phyloP scores from a whole-genome alignment of 768 basidiomycete species.

The Suillus occidentalis region DNA sequence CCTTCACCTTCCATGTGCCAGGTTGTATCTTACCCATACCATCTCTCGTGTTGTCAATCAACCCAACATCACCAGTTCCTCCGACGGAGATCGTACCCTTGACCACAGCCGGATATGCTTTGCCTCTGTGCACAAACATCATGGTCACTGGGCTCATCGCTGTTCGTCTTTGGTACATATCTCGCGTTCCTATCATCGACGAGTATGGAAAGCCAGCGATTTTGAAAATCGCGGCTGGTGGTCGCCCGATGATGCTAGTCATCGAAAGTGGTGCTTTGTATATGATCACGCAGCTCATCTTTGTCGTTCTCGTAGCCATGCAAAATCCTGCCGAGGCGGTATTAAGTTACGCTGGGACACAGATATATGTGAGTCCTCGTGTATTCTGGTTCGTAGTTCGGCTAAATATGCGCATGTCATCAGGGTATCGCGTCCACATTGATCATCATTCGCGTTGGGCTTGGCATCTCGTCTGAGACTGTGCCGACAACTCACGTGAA shows the following conservation, averaged over 20 bases:
- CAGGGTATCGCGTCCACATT: conserved; percentile 19
- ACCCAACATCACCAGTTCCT: conserved; percentile 10
- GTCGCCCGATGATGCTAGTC: conserved; percentile 24
- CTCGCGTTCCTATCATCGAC: conserved; percentile 5
- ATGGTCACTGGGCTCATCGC: conserved; percentile 36
- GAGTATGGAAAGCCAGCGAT: conserved; percentile 1
- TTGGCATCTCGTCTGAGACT: conserved; percentile 11
- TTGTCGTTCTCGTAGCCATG: conserved; percentile 31
- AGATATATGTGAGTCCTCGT: conserved; percentile 28
- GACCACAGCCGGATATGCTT: conserved; percentile 28
- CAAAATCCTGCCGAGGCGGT: conserved; percentile 29
- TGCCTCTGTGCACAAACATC: conserved; percentile 36
- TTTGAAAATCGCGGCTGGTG: conserved; percentile 4
- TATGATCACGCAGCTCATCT: conserved; percentile 29
- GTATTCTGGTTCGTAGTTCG: not conserved
- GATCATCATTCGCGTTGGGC: conserved; percentile 21
- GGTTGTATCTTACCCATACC: not conserved
- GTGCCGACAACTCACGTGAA: not conserved
- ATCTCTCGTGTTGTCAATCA: not conserved
- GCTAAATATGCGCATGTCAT: not conserved
- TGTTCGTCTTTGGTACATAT: conserved; percentile 30
- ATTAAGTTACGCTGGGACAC: conserved; percentile 24
- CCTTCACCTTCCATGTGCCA: not conserved
- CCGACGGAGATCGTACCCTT: conserved; percentile 30
- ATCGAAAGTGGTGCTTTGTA: conserved; percentile 33